These are phyloP conservation scores for Fusarium pilosicola DNA, from an alignment of 2,329 filamentous ascomycete genomes.

Conservation along the genomic window DNA sequence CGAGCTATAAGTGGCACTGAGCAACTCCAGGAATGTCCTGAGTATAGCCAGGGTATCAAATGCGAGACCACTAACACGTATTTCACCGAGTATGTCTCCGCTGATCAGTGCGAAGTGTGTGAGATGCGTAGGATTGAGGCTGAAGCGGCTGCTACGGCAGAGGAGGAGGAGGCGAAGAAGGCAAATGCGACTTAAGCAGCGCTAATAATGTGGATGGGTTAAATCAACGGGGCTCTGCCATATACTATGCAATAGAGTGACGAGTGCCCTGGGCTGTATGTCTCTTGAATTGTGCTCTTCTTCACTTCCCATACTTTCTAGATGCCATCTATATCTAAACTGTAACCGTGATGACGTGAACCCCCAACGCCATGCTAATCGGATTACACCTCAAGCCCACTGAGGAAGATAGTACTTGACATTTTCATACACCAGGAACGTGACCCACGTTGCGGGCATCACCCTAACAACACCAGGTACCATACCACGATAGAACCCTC, in stretches of 20 bases:
- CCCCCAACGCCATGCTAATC: not conserved
- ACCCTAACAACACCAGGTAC: constrained; percentile 91
- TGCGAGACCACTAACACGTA: constrained; percentile 4
- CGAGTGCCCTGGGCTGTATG: not conserved
- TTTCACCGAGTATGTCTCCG: constrained; percentile 19
- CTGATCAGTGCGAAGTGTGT: constrained; percentile 23
- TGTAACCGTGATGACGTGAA: not conserved
- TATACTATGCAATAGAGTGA: not conserved
- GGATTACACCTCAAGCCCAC: constrained; percentile 45
- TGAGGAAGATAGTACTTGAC: constrained; percentile 75
- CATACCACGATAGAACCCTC: constrained; percentile 91
- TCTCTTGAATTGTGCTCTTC: not conserved
- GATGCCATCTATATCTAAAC: constrained; percentile 1
- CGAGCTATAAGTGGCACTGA: constrained; percentile 13
- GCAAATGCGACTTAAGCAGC: not conserved
- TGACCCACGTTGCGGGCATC: constrained; percentile 94
- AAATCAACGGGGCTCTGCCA: not conserved
- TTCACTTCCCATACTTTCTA: not conserved
- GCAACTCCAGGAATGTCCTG: constrained; percentile 3
- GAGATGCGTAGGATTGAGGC: constrained; percentile 11
- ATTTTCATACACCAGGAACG: constrained; percentile 97
- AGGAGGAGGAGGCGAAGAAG: not conserved
- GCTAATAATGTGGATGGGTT: not conserved
- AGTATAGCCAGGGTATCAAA: not conserved
- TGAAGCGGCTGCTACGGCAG: constrained; percentile 2